phyloP scores from a whole-genome alignment of 2,329 filamentous ascomycete genomes.

The Monosporascus sp. region DNA sequence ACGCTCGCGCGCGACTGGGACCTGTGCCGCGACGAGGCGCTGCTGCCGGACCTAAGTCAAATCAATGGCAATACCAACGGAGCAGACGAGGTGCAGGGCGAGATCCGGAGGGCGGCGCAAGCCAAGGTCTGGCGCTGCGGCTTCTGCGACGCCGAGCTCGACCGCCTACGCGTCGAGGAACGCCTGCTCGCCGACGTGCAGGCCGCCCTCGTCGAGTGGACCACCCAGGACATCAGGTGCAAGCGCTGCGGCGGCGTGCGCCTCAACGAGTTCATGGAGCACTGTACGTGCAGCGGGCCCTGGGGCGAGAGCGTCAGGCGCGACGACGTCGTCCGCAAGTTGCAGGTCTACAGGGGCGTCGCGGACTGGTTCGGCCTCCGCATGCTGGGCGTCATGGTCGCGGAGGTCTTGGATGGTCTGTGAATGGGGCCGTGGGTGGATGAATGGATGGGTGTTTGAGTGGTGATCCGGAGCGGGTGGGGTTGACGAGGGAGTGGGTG shows the following conservation, averaged over 20 bases:
- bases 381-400: constrained; percentile 74
- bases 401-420: constrained; percentile 45
- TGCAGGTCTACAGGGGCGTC: constrained; percentile 69
- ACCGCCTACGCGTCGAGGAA: constrained; percentile 80
- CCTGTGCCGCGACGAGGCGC: constrained; percentile 81
- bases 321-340: constrained; percentile 57
- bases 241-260: constrained; percentile 63
- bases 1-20: constrained; percentile 86
- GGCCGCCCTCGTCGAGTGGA: constrained; percentile 71
- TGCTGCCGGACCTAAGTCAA: constrained; percentile 52
- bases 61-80: constrained; percentile 9
- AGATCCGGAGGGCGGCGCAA: constrained; percentile 21
- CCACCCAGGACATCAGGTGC: constrained; percentile 86
- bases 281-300: constrained; percentile 85
- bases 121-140: constrained; percentile 65
- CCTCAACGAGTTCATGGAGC: constrained; percentile 92
- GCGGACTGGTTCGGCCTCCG: constrained; percentile 73
- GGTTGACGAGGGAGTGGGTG: too few relatives aligned
- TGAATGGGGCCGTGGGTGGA: constrained; percentile 2
- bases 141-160: constrained; percentile 70
- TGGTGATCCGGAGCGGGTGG: too few relatives aligned
- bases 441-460: too few relatives aligned
- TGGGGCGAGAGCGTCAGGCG: constrained; percentile 71
- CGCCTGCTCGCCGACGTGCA: constrained; percentile 72
- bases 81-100: constrained; percentile 5